Conservation (phyloP, 2,329 filamentous ascomycete genomes). For the Massarina eburnea region DNA sequence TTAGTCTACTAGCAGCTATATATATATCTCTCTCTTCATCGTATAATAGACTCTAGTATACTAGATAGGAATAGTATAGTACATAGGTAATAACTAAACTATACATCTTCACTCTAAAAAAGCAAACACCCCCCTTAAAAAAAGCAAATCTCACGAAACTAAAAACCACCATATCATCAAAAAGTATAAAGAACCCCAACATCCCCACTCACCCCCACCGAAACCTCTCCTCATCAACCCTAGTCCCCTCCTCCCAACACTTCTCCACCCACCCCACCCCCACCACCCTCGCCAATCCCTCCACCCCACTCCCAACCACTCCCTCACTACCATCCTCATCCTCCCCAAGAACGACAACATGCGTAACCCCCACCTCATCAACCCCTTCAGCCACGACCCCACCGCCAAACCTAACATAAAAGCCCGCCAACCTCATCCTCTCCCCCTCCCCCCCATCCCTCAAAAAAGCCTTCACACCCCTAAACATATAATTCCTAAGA, state of each 20-base stretch:
- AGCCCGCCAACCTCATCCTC: slow-evolving; percentile 50
- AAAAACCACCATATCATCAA: too few species aligned
- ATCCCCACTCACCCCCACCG: slow-evolving; percentile 30
- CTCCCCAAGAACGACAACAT: slow-evolving; percentile 41
- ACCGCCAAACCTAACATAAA: slow-evolving; percentile 68
- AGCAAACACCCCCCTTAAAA: too few species aligned
- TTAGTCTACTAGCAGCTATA: too few species aligned
- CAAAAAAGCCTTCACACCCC: slow-evolving; percentile 26
- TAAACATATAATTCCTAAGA: slow-evolving; percentile 36
- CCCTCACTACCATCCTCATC: slow-evolving; percentile 22
- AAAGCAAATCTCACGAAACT: too few species aligned
- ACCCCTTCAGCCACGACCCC: slow-evolving; percentile 59
- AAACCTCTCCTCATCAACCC: slow-evolving; percentile 67
- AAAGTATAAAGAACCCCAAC: too few species aligned
- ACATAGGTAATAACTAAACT: too few species aligned
- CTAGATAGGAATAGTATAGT: too few species aligned
- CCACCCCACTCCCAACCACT: slow-evolving; percentile 41
- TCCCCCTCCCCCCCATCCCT: slow-evolving; percentile 8
- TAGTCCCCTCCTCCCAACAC: slow-evolving; percentile 76
- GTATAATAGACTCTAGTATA: too few species aligned
- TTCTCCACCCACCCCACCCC: slow-evolving; percentile 71
- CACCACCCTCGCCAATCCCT: slow-evolving; percentile 68
- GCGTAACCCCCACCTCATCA: slow-evolving; percentile 63
- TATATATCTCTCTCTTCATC: too few species aligned
- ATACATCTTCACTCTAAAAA: too few species aligned